Conservation (phyloP, 164 flowering plant genomes). For the Dillenia suffruticosa region DNA sequence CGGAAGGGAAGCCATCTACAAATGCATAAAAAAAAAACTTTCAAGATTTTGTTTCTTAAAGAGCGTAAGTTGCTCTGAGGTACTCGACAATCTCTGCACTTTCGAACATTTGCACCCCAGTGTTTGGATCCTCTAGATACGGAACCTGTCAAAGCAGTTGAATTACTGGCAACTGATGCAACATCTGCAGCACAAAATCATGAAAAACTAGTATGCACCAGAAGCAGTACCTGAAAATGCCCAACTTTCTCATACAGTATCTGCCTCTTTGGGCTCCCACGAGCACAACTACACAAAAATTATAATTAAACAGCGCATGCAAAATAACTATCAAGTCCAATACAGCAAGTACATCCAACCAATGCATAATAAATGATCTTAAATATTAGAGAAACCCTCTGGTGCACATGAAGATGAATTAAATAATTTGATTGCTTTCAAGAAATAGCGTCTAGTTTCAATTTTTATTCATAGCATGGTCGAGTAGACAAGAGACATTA, state of each 20-base stretch:
- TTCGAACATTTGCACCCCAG: constrained; percentile 91
- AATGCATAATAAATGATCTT: not conserved
- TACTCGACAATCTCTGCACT: constrained; percentile 93
- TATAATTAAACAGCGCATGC: too few species aligned
- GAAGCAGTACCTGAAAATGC: constrained; percentile 65
- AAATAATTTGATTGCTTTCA: too few species aligned
- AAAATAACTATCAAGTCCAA: too few species aligned
- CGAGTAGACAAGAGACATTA: too few species aligned
- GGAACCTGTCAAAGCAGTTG: constrained; percentile 52
- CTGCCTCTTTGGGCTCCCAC: constrained; percentile 93
- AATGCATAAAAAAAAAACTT: not conserved
- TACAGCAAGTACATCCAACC: too few species aligned
- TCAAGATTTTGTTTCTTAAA: constrained; percentile 15
- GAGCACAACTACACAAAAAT: constrained; percentile 61
- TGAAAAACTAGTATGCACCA: not conserved
- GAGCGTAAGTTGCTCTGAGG: constrained; percentile 71
- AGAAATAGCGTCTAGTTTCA: too few species aligned
- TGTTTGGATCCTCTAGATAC: constrained; percentile 89
- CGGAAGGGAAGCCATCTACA: not conserved
- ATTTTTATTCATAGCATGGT: too few species aligned
- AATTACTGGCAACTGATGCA: too few species aligned
- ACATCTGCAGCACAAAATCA: not conserved
- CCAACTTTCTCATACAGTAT: constrained; percentile 55
- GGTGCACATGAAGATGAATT: not conserved
- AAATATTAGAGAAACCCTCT: too few species aligned